phyloP scores from a whole-genome alignment of 2,329 filamentous ascomycete genomes.

The Trichoderma koningiopsis region DNA sequence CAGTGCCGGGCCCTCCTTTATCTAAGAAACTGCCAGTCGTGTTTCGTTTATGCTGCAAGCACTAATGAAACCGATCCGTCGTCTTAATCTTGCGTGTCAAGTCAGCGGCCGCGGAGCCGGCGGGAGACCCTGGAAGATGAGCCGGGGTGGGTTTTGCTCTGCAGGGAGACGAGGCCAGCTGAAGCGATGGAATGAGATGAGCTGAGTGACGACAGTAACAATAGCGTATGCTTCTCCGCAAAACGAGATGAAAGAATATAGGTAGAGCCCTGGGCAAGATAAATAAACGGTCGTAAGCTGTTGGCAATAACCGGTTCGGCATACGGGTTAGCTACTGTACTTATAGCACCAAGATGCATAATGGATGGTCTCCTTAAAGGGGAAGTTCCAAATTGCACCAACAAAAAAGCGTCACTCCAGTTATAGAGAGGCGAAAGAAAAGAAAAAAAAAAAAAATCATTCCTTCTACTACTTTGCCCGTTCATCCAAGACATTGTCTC shows the following conservation, averaged over 20 bases:
- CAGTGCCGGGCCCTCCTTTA: neutral
- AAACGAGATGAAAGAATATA: neutral
- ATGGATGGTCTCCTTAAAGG: neutral
- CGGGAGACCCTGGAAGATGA: neutral
- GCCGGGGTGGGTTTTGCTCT: neutral
- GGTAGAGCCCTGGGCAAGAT: neutral
- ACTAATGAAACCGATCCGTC: constrained; percentile 2
- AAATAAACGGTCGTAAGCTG: neutral
- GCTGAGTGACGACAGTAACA: neutral
- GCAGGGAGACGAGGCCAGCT: neutral
- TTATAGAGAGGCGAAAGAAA: neutral
- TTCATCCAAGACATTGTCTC: neutral
- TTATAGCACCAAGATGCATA: neutral
- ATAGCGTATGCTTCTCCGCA: neutral
- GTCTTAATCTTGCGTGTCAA: neutral
- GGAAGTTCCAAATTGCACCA: neutral
- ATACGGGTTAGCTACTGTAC: neutral
- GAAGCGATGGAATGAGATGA: constrained; percentile 15
- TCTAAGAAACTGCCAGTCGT: neutral
- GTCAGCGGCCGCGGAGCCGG: neutral
- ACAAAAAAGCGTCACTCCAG: neutral
- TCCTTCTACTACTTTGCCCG: neutral
- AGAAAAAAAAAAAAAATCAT: constrained; percentile 1
- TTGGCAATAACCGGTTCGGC: neutral
- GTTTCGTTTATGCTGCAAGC: constrained; percentile 16